These are phyloP conservation scores for Talaromyces wortmannii DNA, from an alignment of 495 filamentous ascomycete genomes.

Conservation along the genomic window DNA sequence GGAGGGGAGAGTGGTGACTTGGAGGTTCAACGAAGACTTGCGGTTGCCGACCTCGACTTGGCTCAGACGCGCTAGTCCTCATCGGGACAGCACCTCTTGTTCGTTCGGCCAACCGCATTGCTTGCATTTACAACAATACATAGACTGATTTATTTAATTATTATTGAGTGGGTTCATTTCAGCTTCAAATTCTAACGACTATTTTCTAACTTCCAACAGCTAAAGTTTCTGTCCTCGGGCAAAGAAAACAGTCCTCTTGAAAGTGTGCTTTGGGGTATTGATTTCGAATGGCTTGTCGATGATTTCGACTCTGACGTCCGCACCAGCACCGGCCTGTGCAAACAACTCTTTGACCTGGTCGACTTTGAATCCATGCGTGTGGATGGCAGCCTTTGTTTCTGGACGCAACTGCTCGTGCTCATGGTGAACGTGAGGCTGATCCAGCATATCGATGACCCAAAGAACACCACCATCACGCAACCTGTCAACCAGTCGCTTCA, in stretches of 20 bases:
- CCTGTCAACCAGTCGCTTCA: slow-evolving; percentile 48
- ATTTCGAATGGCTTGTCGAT: slow-evolving; percentile 23
- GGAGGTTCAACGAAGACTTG: not conserved
- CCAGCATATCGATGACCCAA: slow-evolving; percentile 59
- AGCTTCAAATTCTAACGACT: too few relatives aligned
- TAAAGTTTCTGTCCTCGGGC: slow-evolving; percentile 17
- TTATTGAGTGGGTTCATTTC: too few relatives aligned
- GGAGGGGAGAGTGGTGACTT: not conserved
- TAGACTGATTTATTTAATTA: too few relatives aligned
- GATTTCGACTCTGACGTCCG: slow-evolving; percentile 32
- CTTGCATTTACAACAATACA: too few relatives aligned
- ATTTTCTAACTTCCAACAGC: not conserved
- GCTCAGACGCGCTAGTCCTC: not conserved
- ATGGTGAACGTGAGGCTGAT: slow-evolving; percentile 25
- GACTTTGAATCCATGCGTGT: slow-evolving; percentile 51
- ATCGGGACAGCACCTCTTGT: not conserved
- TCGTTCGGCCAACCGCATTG: too few relatives aligned
- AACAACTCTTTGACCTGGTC: slow-evolving; percentile 46
- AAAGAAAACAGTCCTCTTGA: slow-evolving; percentile 26
- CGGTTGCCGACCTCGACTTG: not conserved
- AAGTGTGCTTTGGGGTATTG: slow-evolving; percentile 14
- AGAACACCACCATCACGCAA: slow-evolving; percentile 57
- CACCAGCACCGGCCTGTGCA: slow-evolving; percentile 38
- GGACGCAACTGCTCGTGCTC: slow-evolving; percentile 20
- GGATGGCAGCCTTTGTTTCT: slow-evolving; percentile 36